Evolutionary conservation across 164 flowering plant species (phyloP).

Genomic region (Platanus orientalis): DNA sequence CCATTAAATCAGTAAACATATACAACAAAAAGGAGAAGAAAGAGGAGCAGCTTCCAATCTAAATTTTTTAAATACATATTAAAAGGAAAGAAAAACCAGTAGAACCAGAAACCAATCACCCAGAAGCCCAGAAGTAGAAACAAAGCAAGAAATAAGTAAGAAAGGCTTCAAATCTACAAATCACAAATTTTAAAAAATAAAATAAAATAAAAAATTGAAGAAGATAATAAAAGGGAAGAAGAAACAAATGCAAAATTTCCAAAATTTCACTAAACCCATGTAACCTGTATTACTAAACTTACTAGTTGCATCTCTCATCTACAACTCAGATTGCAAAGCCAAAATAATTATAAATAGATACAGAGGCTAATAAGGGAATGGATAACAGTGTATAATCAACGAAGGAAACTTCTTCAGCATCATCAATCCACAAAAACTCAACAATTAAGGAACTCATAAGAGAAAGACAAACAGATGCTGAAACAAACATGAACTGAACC

Average conservation of each 20-base stretch:
- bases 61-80: not conserved
- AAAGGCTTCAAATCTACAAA: not conserved
- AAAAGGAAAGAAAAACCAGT: not conserved
- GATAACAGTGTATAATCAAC: no score
- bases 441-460: no score
- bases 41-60: no score
- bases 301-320: not conserved
- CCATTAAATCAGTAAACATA: not conserved
- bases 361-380: not conserved
- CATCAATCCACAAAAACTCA: no score
- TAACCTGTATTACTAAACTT: no score
- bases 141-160: not conserved
- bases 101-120: not conserved
- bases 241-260: not conserved
- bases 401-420: no score
- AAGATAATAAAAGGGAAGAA: not conserved
- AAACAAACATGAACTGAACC: not conserved
- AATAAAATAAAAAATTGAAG: not conserved
- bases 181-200: no score
- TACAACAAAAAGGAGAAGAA: not conserved
- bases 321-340: not conserved
- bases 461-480: not conserved
- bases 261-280: constrained; percentile 1
- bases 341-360: not conserved
- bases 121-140: not conserved